Evolutionary conservation across 805 yeast species (phyloP), one percentile per base, ranked within the genome.

Genomic region (Candida andamanensis): DNA sequence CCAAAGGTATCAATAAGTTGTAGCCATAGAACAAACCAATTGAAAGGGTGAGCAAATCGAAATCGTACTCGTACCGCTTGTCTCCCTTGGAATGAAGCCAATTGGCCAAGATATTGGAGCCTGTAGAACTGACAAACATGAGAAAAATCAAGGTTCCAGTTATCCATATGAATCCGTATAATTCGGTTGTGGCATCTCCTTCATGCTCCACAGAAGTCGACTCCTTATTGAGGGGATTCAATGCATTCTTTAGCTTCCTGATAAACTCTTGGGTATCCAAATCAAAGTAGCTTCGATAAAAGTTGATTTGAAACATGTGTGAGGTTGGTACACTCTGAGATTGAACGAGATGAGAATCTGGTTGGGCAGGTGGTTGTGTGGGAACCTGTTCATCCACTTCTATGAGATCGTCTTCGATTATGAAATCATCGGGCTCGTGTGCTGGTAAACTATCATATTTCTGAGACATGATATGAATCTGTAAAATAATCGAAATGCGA

Each of bases 81-180:
- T 67, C 60, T 9, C 47, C 44, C 21, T 34, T 23, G n/a, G 40
- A 37, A 49, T 74, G 69, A 17, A 73, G 45, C 63, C 74, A 68
- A 16, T 74, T 68, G n/a, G 76, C 62, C n/a, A 86, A 46, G 15
- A 82, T 49, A 29, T 79, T 77, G 2, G 84, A 73, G 14, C 84
- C 70, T 0, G 95, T 80, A 21, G 82, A 74, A 27, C 87, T 72
- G 36, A 86, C 78, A 58, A 87, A 87, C 52, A 85, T 66, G 19
- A 80, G 62, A 42, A 84, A 75, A 1, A 85, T 76, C 30, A 85
- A 74, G 0, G 95, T 81, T 0, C 87, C 86, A 9, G 90, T 83
- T 26, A 89, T 78, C 97, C 97, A 89, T 13, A 86, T 63, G 6
- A 94, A 82, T 1, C 96, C 96, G 54, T 86, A 90, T 32, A 89